Evolutionary conservation across 148 eudicot genomes (phyloP).

Genomic region (Chenopodium berlandieri): DNA sequence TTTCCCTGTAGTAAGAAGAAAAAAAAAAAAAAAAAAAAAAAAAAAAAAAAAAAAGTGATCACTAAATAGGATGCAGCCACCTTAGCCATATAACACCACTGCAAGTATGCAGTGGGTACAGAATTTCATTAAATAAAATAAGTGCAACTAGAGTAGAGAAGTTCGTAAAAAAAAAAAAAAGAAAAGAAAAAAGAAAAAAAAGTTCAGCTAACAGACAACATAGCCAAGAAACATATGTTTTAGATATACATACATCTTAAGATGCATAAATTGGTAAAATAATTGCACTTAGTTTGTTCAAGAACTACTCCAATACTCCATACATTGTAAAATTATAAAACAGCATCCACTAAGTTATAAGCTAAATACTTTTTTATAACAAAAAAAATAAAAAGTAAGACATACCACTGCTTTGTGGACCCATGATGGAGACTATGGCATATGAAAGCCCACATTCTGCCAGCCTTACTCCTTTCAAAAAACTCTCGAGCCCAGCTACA

Average conservation of each 20-base stretch:
- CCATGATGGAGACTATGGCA: slow-evolving; percentile 97
- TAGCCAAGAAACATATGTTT: neutral
- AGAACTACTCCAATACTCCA: neutral
- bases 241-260: neutral
- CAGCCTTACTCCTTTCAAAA: slow-evolving; percentile 77
- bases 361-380: neutral
- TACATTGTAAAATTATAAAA: neutral
- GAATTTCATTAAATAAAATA: neutral
- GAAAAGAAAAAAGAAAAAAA: neutral
- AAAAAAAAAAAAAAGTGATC: neutral
- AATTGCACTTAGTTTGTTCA: neutral
- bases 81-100: neutral
- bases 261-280: neutral
- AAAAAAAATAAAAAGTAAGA: neutral
- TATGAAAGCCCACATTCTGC: slow-evolving; percentile 94
- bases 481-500: slow-evolving; percentile 60
- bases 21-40: neutral
- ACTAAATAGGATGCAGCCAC: neutral
- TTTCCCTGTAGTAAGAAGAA: slow-evolving; percentile 53
- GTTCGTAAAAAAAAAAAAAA: neutral
- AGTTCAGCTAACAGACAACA: neutral
- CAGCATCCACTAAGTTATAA: neutral
- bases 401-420: slow-evolving; percentile 98
- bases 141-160: neutral
- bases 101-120: neutral